These are phyloP conservation scores for Pseudogymnoascus sp. DNA, from an alignment of 2,329 filamentous ascomycete species.

Conservation along the genomic window DNA sequence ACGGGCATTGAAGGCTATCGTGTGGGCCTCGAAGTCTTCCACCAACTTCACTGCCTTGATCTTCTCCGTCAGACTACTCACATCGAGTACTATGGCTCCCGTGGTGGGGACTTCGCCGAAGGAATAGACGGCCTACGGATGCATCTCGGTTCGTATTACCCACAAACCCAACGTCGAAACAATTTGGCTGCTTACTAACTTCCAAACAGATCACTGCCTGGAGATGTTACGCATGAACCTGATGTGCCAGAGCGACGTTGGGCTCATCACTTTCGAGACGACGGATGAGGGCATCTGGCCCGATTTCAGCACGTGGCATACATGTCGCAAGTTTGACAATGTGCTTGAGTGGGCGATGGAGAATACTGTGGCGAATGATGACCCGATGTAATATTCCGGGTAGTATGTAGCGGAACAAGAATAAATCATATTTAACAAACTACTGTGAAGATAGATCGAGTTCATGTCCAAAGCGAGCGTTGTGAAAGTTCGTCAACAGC, in stretches of 20 bases:
- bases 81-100: constrained; percentile 41
- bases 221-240: constrained; percentile 45
- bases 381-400: constrained; percentile 13
- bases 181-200: constrained; percentile 9
- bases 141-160: constrained; percentile 27
- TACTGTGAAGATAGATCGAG: not conserved
- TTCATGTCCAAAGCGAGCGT: not conserved
- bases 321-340: constrained; percentile 46
- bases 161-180: not conserved
- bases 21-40: constrained; percentile 41
- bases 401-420: not conserved
- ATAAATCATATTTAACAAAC: not conserved
- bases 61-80: constrained; percentile 38
- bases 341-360: constrained; percentile 46
- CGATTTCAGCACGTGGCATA: constrained; percentile 46
- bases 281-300: constrained; percentile 43
- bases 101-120: constrained; percentile 42
- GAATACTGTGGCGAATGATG: constrained; percentile 37
- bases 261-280: constrained; percentile 46
- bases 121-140: constrained; percentile 35
- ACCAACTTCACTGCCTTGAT: constrained; percentile 34
- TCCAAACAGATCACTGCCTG: constrained; percentile 41
- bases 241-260: constrained; percentile 49
- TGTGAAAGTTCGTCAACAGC: not conserved
- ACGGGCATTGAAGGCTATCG: constrained; percentile 52